phyloP scores from a whole-genome alignment of 2,329 filamentous ascomycete genomes.

The Xylogone sp. region DNA sequence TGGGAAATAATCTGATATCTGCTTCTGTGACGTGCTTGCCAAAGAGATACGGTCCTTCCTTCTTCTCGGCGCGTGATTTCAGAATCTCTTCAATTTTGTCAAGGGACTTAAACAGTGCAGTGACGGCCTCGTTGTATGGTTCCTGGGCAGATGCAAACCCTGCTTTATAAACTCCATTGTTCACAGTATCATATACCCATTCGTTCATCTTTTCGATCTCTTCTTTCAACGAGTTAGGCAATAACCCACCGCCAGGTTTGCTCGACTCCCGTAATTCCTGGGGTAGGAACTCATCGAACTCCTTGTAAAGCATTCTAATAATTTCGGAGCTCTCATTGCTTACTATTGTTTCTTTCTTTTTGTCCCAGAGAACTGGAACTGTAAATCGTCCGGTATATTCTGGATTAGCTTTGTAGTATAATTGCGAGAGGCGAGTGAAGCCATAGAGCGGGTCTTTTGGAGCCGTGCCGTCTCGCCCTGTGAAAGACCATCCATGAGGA shows the following conservation, averaged over 20 bases:
- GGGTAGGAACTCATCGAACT: conserved; percentile 24
- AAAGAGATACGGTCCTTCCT: conserved; percentile 55
- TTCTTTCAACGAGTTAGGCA: not conserved
- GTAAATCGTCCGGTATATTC: conserved; percentile 65
- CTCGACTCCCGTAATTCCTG: conserved; percentile 2
- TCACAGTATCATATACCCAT: conserved; percentile 58
- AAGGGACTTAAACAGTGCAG: conserved; percentile 58
- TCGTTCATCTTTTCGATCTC: conserved; percentile 40
- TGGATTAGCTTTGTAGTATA: conserved; percentile 60
- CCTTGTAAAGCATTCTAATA: conserved; percentile 74
- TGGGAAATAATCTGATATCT: conserved; percentile 65
- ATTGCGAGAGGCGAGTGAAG: conserved; percentile 62
- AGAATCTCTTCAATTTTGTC: conserved; percentile 61
- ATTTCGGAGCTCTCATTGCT: conserved; percentile 80
- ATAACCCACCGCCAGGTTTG: conserved; percentile 6
- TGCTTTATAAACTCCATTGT: conserved; percentile 48
- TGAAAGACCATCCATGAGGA: conserved; percentile 12
- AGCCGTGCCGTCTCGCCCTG: conserved; percentile 4
- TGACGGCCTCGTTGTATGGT: conserved; percentile 60
- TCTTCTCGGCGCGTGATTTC: conserved; percentile 25
- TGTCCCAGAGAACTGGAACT: conserved; percentile 70
- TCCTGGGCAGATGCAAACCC: conserved; percentile 65
- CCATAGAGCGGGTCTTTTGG: conserved; percentile 20
- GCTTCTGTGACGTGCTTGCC: conserved; percentile 64
- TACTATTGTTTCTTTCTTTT: conserved; percentile 61